A percentile compares a stretch with the other conserved stretches of the same genome.
Evolutionary conservation across 2,329 filamentous ascomycete genomes (phyloP).

Genomic region (Stylonectria norvegica): DNA sequence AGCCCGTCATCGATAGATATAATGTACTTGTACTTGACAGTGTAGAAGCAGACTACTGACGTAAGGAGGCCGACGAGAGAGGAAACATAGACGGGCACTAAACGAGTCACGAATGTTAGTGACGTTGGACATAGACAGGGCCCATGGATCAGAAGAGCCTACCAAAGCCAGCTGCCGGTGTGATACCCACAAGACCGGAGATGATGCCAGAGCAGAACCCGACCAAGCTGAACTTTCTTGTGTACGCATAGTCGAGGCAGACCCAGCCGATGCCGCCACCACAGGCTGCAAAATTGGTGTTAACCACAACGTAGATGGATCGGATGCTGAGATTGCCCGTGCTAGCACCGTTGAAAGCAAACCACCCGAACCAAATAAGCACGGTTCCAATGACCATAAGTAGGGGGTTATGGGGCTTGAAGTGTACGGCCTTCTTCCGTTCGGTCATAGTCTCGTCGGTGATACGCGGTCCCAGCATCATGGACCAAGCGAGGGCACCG

Average conservation of each 20-base stretch:
- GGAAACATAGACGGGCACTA: slow-evolving; percentile 48
- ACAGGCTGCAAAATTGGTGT: slow-evolving; percentile 56
- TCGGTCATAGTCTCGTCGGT: slow-evolving; percentile 17
- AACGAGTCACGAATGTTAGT: not conserved
- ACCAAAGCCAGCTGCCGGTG: slow-evolving; percentile 52
- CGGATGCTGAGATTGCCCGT: slow-evolving; percentile 51
- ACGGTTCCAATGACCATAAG: slow-evolving; percentile 62
- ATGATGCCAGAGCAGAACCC: slow-evolving; percentile 49
- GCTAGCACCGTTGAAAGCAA: slow-evolving; percentile 50
- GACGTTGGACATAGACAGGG: no score
- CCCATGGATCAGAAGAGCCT: not conserved
- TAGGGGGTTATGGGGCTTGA: slow-evolving; percentile 59
- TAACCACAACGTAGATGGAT: slow-evolving; percentile 53
- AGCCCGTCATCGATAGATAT: slow-evolving; percentile 55
- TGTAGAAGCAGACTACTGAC: slow-evolving; percentile 43
- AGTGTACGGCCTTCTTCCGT: slow-evolving; percentile 21
- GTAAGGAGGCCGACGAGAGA: slow-evolving; percentile 52
- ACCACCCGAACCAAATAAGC: slow-evolving; percentile 63
- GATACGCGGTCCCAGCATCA: slow-evolving; percentile 60
- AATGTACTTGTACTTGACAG: slow-evolving; percentile 48
- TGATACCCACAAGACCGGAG: slow-evolving; percentile 55
- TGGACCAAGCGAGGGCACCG: slow-evolving; percentile 60
- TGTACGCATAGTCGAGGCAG: slow-evolving; percentile 49
- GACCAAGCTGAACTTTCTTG: slow-evolving; percentile 26
- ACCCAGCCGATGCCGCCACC: slow-evolving; percentile 53